Base-by-base conservation (phyloP, 1,284 basidiomycete species). In the Apiotrichum mycotoxinovorans region DNA sequence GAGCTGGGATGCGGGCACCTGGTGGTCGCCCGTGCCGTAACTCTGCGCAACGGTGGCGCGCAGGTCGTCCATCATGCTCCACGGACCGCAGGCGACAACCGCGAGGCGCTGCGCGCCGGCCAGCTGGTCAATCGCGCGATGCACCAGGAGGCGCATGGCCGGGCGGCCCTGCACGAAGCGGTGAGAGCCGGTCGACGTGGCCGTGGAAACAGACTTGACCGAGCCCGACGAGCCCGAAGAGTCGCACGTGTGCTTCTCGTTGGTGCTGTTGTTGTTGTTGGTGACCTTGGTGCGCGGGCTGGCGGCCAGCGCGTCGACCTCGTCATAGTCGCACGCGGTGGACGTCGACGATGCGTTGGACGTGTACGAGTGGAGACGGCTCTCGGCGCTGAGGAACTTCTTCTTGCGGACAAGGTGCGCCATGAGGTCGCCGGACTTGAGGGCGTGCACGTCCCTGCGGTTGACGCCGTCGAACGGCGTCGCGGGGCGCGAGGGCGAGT, bases 21-120 rank as follows among this genome's bases (percentile, higher is more conserved):
- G 55, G 1, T 58, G 58, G 17, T 62, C 48, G 11, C 58, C 53
- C 1, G 25, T 50, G 1, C 66, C 68, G 45, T 69, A 70, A 1
- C 51, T n/a, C 2, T 44, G 49, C 0, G 53, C 53, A 2, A 70
- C 59, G 1, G 59, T 60, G 18, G 37, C 33, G 12, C 70, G 44
- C 47, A 70, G 37, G 35, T 70, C 68, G 54, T 72, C 68, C 61
- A 66, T 67, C 70, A 70, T 70, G 7, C n/a, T 48, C 1, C 54
- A 62, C 3, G 70, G 70, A 3, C 70, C 70, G 34, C 70, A 72
- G 2, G 61, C 60, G 11, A 69, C 42, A 4, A 72, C 61, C 0
- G 63, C 69, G 11, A 72, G 48, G 27, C 64, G 59, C 46, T 65
- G 58, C 2, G 40, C 34, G 1, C 57, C 61, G 1, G 58, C 54